Conservation (phyloP, 2,329 filamentous ascomycete genomes). For the Sarocladiaceae sp. region DNA sequence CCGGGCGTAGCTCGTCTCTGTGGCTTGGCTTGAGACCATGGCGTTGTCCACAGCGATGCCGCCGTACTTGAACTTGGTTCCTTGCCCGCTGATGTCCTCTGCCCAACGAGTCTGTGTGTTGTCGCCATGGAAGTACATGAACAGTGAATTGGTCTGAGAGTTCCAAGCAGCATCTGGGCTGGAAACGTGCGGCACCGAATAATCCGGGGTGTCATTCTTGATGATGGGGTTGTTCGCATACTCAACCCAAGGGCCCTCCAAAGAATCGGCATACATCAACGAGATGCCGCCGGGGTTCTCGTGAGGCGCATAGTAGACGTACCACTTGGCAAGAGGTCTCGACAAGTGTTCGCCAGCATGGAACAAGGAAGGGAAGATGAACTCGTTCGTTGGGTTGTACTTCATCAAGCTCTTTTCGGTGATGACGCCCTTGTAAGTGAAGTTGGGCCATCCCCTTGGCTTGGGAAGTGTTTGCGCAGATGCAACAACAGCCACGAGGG, state of each 20-base stretch:
- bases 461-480: constrained; percentile 10
- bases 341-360: constrained; percentile 17
- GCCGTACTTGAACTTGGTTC: constrained; percentile 14
- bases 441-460: constrained; percentile 17
- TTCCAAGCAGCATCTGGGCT: constrained; percentile 15
- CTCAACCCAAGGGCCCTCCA: constrained; percentile 14
- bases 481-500: neutral
- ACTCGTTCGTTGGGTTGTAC: constrained; percentile 21
- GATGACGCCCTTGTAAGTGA: constrained; percentile 16
- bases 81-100: constrained; percentile 12
- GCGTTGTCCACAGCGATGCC: constrained; percentile 16
- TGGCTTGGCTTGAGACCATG: constrained; percentile 18
- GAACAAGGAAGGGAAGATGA: constrained; percentile 20
- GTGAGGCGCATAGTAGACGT: constrained; percentile 22
- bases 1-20: constrained; percentile 20
- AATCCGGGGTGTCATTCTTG: constrained; percentile 8
- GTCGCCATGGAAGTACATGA: constrained; percentile 16
- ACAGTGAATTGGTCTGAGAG: constrained; percentile 11
- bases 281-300: constrained; percentile 20
- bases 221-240: constrained; percentile 15
- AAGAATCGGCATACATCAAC: constrained; percentile 15
- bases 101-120: constrained; percentile 15
- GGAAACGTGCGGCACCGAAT: constrained; percentile 14
- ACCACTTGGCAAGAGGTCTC: constrained; percentile 17
- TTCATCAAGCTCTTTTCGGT: constrained; percentile 16